Percentiles rank a stretch among this genome's conserved stretches.
phyloP scores from a whole-genome alignment of 768 basidiomycete species.

The Calocybe cyanea region DNA sequence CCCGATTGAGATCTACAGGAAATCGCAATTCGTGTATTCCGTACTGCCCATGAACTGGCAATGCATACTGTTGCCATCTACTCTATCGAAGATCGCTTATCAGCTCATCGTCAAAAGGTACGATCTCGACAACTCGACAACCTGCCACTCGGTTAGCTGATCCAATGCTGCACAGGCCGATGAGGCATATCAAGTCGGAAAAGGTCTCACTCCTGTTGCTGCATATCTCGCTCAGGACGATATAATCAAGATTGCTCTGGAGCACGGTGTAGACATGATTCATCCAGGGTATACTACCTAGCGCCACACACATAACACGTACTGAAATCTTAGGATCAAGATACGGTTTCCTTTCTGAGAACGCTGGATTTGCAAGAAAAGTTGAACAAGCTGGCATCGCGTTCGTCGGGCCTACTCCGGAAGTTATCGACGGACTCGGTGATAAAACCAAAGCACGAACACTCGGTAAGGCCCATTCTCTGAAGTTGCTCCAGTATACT shows the following conservation, averaged over 20 bases:
- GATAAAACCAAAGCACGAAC: slow-evolving; percentile 98
- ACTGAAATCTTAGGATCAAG: slow-evolving; percentile 33
- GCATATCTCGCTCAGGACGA: slow-evolving; percentile 98
- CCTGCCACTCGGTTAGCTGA: slow-evolving; percentile 5
- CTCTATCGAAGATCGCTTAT: slow-evolving; percentile 94
- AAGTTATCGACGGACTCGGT: slow-evolving; percentile 95
- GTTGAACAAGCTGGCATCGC: slow-evolving; percentile 97
- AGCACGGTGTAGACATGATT: slow-evolving; percentile 99
- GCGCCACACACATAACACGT: background rate
- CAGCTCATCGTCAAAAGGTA: slow-evolving; percentile 97
- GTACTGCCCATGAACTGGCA: slow-evolving; percentile 96
- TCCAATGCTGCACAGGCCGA: slow-evolving; percentile 62
- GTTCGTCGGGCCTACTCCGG: slow-evolving; percentile 93
- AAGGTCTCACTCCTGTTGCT: slow-evolving; percentile 91
- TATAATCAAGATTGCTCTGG: slow-evolving; percentile 93
- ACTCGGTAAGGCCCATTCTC: slow-evolving; percentile 50
- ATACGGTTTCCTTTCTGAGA: slow-evolving; percentile 97
- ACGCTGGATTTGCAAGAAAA: slow-evolving; percentile 94
- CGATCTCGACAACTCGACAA: slow-evolving; percentile 12
- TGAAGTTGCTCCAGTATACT: slow-evolving; percentile 3
- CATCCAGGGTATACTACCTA: slow-evolving; percentile 76
- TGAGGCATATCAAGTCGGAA: slow-evolving; percentile 98
- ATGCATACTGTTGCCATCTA: slow-evolving; percentile 99
- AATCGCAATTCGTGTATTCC: slow-evolving; percentile 98
- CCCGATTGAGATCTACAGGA: slow-evolving; percentile 51